Conservation (phyloP, 768 basidiomycete species). For the Leccinum subgranulosum region DNA sequence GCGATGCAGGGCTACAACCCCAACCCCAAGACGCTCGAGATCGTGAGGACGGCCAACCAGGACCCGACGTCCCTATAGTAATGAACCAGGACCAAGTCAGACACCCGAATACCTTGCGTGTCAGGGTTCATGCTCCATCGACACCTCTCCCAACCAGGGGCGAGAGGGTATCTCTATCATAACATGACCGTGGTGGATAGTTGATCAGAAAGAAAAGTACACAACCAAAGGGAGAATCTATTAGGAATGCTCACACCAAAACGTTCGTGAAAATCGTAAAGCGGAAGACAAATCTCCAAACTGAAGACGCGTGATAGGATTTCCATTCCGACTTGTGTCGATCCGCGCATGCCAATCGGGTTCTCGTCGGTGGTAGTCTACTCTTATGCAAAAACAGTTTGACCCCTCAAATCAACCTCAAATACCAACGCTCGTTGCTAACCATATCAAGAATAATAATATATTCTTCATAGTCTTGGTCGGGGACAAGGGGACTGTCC, state of each 20-base stretch:
- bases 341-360: neutral
- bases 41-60: conserved; percentile 41
- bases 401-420: too few relatives aligned
- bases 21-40: conserved; percentile 67
- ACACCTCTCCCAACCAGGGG: neutral
- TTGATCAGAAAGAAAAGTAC: neutral
- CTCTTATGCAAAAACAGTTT: too few relatives aligned
- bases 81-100: neutral
- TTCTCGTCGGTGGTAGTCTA: neutral
- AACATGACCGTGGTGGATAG: neutral
- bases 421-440: too few relatives aligned
- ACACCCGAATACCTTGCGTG: neutral
- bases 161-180: neutral
- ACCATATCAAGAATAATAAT: too few relatives aligned
- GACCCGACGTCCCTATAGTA: neutral
- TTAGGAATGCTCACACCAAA: neutral
- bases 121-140: neutral
- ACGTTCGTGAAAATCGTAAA: too few relatives aligned
- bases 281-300: neutral
- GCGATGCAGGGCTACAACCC: conserved; percentile 65
- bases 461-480: conserved; percentile 43
- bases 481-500: conserved; percentile 73
- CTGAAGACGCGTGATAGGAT: neutral
- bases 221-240: neutral
- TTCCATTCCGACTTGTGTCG: neutral